These are phyloP conservation scores for Diplodia mutila DNA, from an alignment of 2,329 filamentous ascomycete genomes.

Conservation along the genomic window DNA sequence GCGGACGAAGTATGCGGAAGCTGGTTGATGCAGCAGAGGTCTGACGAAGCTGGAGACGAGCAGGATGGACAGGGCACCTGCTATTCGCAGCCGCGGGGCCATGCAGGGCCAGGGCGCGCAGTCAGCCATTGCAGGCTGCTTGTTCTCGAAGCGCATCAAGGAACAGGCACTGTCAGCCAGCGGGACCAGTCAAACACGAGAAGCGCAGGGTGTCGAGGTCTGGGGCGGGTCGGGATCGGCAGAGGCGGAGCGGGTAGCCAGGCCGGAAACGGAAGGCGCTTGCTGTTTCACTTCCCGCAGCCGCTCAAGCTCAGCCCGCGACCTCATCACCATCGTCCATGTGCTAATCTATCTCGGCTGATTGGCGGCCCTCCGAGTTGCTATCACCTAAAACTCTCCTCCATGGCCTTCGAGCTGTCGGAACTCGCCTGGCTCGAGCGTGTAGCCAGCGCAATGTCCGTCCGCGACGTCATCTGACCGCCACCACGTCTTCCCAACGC, in stretches of 20 bases:
- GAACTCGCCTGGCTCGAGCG: constrained; percentile 18
- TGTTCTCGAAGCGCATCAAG: neutral
- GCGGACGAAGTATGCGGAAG: neutral
- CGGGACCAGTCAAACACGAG: constrained; percentile 12
- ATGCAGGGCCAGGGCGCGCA: constrained; percentile 2
- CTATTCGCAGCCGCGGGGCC: constrained; percentile 3
- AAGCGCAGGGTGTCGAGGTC: neutral
- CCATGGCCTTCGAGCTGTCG: constrained; percentile 3
- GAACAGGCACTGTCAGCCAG: neutral
- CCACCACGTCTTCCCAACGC: neutral
- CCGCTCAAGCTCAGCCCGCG: neutral
- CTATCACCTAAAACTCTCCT: constrained; percentile 6
- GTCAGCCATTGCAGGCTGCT: neutral
- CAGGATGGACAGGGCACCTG: constrained; percentile 13
- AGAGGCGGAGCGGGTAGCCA: constrained; percentile 8
- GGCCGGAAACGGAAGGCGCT: constrained; percentile 15
- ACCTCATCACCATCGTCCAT: neutral
- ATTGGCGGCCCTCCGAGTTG: constrained; percentile 18
- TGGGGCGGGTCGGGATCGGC: constrained; percentile 7
- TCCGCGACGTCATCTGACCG: constrained; percentile 16
- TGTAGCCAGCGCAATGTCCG: neutral
- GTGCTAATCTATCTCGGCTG: constrained; percentile 17
- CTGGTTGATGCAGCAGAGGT: neutral
- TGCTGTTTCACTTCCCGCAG: constrained; percentile 2
- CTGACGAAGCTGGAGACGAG: neutral